A percentile compares a stretch with the other conserved stretches of the same genome.
Evolutionary conservation across 768 basidiomycete species (phyloP).

Genomic region (Hypsizygus marmoreus): DNA sequence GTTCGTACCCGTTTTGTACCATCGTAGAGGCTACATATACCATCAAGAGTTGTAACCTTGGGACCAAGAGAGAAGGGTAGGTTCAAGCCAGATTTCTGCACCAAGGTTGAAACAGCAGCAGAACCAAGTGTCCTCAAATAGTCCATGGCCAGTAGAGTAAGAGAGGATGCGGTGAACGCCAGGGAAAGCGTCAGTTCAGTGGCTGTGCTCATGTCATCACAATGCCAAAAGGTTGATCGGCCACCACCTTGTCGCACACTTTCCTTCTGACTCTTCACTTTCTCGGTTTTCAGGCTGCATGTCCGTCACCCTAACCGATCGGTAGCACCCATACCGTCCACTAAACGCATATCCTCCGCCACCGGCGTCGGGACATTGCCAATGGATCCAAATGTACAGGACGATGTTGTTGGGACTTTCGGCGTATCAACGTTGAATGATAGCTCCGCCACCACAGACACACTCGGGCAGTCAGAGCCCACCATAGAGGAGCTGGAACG

Average conservation of each 20-base stretch:
- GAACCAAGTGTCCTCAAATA: constrained; percentile 81
- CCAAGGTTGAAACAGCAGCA: constrained; percentile 86
- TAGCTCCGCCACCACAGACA: neutral
- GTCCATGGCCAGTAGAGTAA: constrained; percentile 54
- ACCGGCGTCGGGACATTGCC: no score
- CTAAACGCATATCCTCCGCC: no score
- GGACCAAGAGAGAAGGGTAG: constrained; percentile 84
- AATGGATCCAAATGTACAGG: no score
- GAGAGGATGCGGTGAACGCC: neutral
- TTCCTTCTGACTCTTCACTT: no score
- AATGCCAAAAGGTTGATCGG: no score
- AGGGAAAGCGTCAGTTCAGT: constrained; percentile 3
- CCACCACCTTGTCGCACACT: no score
- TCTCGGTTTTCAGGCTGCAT: no score
- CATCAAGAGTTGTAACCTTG: constrained; percentile 67
- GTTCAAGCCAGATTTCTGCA: constrained; percentile 90
- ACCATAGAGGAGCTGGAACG: constrained; percentile 61
- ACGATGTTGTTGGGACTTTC: neutral
- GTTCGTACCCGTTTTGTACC: constrained; percentile 78
- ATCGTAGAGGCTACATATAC: constrained; percentile 85
- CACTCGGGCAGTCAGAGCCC: constrained; percentile 24
- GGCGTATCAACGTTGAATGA: neutral
- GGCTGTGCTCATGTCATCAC: no score
- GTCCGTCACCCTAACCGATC: no score
- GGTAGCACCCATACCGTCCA: no score